Evolutionary conservation across 352 stramenopile genomes (phyloP).

Genomic region (Globisporangium abappressorium): DNA sequence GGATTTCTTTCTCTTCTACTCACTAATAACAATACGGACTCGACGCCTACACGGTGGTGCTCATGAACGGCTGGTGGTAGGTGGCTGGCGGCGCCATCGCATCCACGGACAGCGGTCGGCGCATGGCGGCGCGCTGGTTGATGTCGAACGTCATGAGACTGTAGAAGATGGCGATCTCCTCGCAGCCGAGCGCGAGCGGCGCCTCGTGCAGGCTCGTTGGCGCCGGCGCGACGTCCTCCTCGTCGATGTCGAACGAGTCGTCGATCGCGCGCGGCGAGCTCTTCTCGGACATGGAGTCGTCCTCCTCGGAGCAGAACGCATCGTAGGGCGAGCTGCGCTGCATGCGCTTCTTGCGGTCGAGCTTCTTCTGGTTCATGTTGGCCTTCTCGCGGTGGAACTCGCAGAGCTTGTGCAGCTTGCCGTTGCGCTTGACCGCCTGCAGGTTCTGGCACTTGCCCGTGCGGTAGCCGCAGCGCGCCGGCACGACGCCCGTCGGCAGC

Average conservation of each 20-base stretch:
- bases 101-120: constrained; percentile 9
- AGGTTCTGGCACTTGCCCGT: constrained; percentile 82
- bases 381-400: constrained; percentile 82
- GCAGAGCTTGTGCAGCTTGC: constrained; percentile 83
- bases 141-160: constrained; percentile 75
- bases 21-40: constrained; percentile 1
- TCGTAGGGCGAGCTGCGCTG: constrained; percentile 48
- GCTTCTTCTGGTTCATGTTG: constrained; percentile 85
- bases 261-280: constrained; percentile 56
- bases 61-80: constrained; percentile 32
- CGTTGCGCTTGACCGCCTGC: constrained; percentile 78
- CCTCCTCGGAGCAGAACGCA: constrained; percentile 36
- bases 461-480: constrained; percentile 68
- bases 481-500: constrained; percentile 23
- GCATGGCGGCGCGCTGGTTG: constrained; percentile 21
- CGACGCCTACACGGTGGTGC: constrained; percentile 25
- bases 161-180: constrained; percentile 79
- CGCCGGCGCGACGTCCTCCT: constrained; percentile 18
- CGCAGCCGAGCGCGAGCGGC: constrained; percentile 49
- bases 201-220: constrained; percentile 67
- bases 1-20: not conserved
- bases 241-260: constrained; percentile 16
- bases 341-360: constrained; percentile 83
- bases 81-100: constrained; percentile 1
- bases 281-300: constrained; percentile 33